Evolutionary conservation across 23 red algal genomes (phyloP), one percentile per base, ranked within the genome.

Genomic region (Agarophyton chilense): DNA sequence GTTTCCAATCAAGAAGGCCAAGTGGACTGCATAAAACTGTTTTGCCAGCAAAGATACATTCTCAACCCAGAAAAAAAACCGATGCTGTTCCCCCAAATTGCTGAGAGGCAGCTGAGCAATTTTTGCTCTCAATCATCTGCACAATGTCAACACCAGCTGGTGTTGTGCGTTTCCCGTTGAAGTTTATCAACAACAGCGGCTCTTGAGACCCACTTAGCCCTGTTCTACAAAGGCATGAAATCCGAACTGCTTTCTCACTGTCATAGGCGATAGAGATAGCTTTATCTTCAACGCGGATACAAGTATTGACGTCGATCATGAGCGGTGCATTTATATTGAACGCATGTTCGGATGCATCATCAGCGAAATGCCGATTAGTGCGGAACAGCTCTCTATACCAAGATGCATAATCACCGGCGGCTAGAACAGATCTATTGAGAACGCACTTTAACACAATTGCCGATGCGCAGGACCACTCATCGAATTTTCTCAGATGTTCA

Each of bases 131-230:
- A 5, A 28, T 49, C 10, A 49, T 14, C 11, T 74, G 7, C 68
- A 74, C 21, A 3, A 74, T 49, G 25, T 29, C 25, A 29, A 74
- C 68, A 14, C 7, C 68, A 29, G 68, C 39, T 74, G 33, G 39
- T 26, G 39, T 24, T 0, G 68, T 39, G 38, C 43, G 38, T 16
- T 74, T 74, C 41, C 68, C 68, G 36, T 16, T 74, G n/a, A 74
- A 74, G 68, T 74, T 74, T 43, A 74, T 74, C 43, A 74, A 74
- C 68, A 74, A 47, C 33, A 74, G 41, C 3, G 68, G 68, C 68
- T 47, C 39, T 47, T 74, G 68, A 25, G 43, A 46, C 7, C 68
- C 68, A 49, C 29, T 74, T 25, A 74, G 41, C 2, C 68, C 68
- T 10, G 68, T 74, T 29, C 68, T 4, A 74, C 68, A 74, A 4